Percentiles rank a stretch among this genome's conserved stretches.
phyloP scores from a whole-genome alignment of 192 early-diverging fungal species.

The Coemansia sp. region DNA sequence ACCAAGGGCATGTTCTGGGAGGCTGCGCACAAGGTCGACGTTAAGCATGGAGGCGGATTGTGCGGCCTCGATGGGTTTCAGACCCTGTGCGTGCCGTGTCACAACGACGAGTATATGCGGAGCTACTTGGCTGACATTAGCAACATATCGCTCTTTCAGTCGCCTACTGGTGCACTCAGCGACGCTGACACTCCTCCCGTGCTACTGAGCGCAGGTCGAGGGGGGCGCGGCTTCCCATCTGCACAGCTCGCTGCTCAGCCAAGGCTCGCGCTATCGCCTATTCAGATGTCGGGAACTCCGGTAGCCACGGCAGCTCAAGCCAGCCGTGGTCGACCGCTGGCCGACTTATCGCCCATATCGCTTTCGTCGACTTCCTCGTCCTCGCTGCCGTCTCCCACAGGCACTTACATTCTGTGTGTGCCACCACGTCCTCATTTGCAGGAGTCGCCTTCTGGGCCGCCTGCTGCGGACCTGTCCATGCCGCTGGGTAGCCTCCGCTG shows the following conservation, averaged over 20 bases:
- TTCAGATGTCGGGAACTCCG: background rate
- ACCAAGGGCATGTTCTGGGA: slow-evolving; percentile 57
- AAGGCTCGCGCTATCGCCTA: background rate
- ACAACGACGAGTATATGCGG: slow-evolving; percentile 36
- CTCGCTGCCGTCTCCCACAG: slow-evolving; percentile 21
- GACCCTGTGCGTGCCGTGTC: slow-evolving; percentile 54
- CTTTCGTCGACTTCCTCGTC: slow-evolving; percentile 12
- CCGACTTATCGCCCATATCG: background rate
- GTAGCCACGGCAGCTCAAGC: background rate
- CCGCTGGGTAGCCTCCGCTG: background rate
- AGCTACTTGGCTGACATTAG: slow-evolving; percentile 33
- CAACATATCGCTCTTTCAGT: slow-evolving; percentile 18
- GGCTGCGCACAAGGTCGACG: slow-evolving; percentile 49
- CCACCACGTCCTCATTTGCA: background rate
- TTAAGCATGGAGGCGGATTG: slow-evolving; percentile 49
- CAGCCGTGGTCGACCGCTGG: background rate
- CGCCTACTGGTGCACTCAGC: slow-evolving; percentile 7
- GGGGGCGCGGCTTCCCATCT: background rate
- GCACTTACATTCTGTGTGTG: background rate
- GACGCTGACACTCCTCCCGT: background rate
- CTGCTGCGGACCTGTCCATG: background rate
- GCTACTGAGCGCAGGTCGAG: background rate
- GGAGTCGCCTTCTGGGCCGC: slow-evolving; percentile 27
- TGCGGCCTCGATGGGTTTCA: slow-evolving; percentile 50
- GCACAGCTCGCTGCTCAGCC: background rate